Evolutionary conservation across 768 basidiomycete genomes (phyloP).

Genomic region (Calocera viscosa): DNA sequence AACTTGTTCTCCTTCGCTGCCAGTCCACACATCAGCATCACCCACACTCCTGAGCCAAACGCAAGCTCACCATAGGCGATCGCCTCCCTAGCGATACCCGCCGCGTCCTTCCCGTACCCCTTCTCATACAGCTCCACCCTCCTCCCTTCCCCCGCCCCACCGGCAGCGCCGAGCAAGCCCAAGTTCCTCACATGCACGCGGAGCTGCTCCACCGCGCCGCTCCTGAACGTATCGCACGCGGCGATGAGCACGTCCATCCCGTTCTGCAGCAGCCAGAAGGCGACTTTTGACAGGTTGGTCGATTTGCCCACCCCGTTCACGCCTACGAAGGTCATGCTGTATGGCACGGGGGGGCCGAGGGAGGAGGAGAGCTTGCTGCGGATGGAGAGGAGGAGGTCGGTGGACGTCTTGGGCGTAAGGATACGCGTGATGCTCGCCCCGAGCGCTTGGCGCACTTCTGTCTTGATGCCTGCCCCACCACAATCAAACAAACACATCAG

Average conservation of each 20-base stretch:
- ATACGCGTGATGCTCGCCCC: constrained; percentile 83
- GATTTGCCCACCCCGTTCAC: constrained; percentile 99
- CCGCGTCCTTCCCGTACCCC: constrained; percentile 98
- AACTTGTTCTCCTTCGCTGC: constrained; percentile 79
- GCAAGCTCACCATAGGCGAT: constrained; percentile 58
- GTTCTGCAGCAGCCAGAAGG: constrained; percentile 98
- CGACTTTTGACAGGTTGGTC: constrained; percentile 94
- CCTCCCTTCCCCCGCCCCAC: constrained; percentile 43
- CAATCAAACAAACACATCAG: constrained; percentile 14
- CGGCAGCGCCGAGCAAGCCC: constrained; percentile 60
- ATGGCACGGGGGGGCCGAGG: constrained; percentile 55
- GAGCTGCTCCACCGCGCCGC: constrained; percentile 95
- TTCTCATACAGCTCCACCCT: constrained; percentile 88
- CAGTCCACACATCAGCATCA: neutral
- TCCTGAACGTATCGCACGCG: constrained; percentile 96
- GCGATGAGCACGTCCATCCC: constrained; percentile 86
- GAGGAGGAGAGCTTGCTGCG: constrained; percentile 68
- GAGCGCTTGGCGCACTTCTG: constrained; percentile 70
- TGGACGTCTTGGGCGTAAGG: constrained; percentile 90
- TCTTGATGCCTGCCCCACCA: constrained; percentile 52
- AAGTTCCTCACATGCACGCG: constrained; percentile 93
- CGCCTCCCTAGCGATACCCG: constrained; percentile 92
- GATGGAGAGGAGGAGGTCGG: constrained; percentile 89
- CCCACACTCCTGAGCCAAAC: neutral
- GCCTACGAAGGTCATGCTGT: constrained; percentile 90